phyloP scores from a whole-genome alignment of 2,329 filamentous ascomycete genomes.

The Cladosporium sp. region DNA sequence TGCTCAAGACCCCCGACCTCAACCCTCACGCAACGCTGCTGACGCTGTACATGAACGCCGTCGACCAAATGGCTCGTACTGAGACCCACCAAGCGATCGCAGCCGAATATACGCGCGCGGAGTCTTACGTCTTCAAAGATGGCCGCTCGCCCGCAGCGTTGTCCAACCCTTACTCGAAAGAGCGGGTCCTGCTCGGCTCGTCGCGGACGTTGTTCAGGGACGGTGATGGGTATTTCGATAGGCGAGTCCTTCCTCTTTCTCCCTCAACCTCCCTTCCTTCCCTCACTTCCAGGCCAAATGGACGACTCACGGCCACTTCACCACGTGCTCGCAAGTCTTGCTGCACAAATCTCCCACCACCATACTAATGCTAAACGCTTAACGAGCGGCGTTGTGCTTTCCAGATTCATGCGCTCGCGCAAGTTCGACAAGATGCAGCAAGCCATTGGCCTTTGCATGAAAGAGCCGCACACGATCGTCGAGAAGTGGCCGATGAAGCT shows the following conservation, averaged over 20 bases:
- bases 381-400: not conserved
- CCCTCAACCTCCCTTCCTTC: no score
- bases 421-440: not conserved
- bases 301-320: no score
- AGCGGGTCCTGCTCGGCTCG: not conserved
- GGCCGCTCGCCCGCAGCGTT: not conserved
- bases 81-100: no score
- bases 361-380: not conserved
- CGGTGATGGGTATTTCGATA: not conserved
- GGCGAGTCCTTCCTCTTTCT: not conserved
- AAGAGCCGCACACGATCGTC: not conserved
- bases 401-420: not conserved
- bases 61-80: no score
- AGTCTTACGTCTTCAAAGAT: no score
- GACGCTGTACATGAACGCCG: no score
- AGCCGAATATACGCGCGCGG: no score
- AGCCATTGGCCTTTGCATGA: not conserved
- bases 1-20: no score
- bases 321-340: no score
- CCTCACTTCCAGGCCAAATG: no score
- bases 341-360: not conserved
- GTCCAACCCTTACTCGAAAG: not conserved
- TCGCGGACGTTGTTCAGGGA: not conserved
- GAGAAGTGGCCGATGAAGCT: slow-evolving; percentile 1
- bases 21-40: no score